Evolutionary conservation across 345 rosid genomes (phyloP).

Genomic region (Gossypium rotundifolium): DNA sequence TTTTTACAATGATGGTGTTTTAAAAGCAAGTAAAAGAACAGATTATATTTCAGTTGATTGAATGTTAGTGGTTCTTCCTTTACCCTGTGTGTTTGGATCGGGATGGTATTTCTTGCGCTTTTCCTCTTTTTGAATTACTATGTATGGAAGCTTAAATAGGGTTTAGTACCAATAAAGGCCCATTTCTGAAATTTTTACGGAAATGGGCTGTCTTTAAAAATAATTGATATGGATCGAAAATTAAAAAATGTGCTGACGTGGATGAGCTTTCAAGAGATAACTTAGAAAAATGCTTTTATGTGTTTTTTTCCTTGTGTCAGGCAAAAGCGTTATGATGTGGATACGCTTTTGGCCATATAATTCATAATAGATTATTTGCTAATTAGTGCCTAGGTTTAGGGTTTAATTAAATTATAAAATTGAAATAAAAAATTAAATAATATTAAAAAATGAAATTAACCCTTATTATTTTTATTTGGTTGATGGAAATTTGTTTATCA

Average conservation of each 20-base stretch:
- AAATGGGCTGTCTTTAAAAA: too few species aligned
- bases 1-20: not conserved
- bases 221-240: too few species aligned
- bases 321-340: too few species aligned
- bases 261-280: accelerated
- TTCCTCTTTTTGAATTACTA: not conserved
- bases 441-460: too few species aligned
- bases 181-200: too few species aligned
- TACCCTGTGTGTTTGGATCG: not conserved
- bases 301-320: accelerated
- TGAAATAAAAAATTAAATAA: too few species aligned
- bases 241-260: accelerated
- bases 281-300: accelerated
- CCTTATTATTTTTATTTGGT: too few species aligned
- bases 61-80: not conserved
- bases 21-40: not conserved
- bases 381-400: accelerated
- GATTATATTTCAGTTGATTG: not conserved
- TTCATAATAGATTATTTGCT: accelerated
- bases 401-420: too few species aligned
- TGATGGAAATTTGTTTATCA: accelerated
- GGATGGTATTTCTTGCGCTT: not conserved
- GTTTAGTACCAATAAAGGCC: too few species aligned
- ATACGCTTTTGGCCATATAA: too few species aligned
- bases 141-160: too few species aligned